Percentiles rank a stretch among this genome's conserved stretches.
These are phyloP conservation scores for Jatropha multifida DNA, from an alignment of 441 rosid genomes.

Conservation along the genomic window DNA sequence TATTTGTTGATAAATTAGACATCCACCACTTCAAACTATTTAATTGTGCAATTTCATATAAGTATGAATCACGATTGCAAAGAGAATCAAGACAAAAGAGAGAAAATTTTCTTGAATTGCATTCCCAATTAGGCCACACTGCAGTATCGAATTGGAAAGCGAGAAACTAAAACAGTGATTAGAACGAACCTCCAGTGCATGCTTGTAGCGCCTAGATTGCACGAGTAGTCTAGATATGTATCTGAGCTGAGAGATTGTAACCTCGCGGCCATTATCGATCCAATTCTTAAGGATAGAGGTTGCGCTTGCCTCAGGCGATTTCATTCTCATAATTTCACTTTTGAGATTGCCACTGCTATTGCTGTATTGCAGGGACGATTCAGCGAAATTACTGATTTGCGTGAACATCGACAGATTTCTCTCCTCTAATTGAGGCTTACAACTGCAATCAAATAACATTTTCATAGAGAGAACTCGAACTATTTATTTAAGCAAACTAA, in stretches of 20 bases:
- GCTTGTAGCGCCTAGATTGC: constrained; percentile 40
- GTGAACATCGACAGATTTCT: constrained; percentile 11
- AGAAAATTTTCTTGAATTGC: not conserved
- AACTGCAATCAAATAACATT: constrained; percentile 10
- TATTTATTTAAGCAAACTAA: not conserved
- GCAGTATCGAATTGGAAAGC: not conserved
- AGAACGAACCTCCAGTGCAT: constrained; percentile 53
- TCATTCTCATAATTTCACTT: constrained; percentile 37
- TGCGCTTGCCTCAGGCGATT: constrained; percentile 25
- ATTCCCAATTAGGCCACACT: no score
- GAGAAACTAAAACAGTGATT: not conserved
- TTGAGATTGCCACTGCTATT: constrained; percentile 24
- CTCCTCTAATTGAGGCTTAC: constrained; percentile 8
- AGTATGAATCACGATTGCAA: not conserved
- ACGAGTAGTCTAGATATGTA: constrained; percentile 34
- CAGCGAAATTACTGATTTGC: not conserved
- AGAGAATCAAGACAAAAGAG: not conserved
- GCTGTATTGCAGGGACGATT: not conserved
- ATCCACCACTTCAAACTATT: not conserved
- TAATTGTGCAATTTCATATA: not conserved
- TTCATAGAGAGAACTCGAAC: not conserved
- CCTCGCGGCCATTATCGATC: constrained; percentile 39
- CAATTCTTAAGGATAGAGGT: constrained; percentile 38
- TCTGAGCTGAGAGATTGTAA: constrained; percentile 47
- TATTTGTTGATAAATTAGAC: not conserved